Base-by-base conservation (phyloP, 495 filamentous ascomycete species). In the Penicillium subrubescens region DNA sequence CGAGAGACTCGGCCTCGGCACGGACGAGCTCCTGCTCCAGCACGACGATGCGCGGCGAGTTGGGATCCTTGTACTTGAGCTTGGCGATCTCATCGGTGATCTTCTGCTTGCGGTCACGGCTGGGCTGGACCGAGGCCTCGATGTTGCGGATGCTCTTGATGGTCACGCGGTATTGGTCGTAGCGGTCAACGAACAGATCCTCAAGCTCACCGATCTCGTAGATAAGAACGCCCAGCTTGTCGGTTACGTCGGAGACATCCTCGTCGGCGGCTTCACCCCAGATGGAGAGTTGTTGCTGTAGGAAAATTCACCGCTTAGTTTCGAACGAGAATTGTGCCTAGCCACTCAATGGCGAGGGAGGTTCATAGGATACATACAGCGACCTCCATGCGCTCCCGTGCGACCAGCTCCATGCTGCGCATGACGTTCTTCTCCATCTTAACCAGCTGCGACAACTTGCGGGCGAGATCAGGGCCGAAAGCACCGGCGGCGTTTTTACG, bases 341-440 rank as follows among this genome's bases (percentile, higher is more conserved):
- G 44, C 19, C 44, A 48, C 2, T 48, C 2, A 12, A 25, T 48
- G 44, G 44, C 12, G n/a, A 44, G 19, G 19, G 43, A 19, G 14
- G 3, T 11, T 34, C 46, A 58, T 39, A 12, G 0, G 10, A 21
- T 21, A 75, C 91, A 71, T 89, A 96, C 93, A 70, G 95, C 96
- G 67, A 97, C 95, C 69, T 98, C 96, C 92, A 98, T 97, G 65
- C 96, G 86, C 84, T 98, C 95, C 67, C 92, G 88, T 35, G 93
- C 91, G 44, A 98, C 95, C 57, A 94, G 83, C 76, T 98, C 95
- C 86, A 99, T 88, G 75, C 93, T 97, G 72, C 95, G 91, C 95
- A 99, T 99, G 53, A 96, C 90, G 73, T 99, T 98, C 90, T 99
- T 99, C 82, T 99, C 95, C 96, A 99, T 98, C 84, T 99, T 98